Base-by-base conservation (phyloP, 2,329 filamentous ascomycete species). In the Sporothrix mexicana region DNA sequence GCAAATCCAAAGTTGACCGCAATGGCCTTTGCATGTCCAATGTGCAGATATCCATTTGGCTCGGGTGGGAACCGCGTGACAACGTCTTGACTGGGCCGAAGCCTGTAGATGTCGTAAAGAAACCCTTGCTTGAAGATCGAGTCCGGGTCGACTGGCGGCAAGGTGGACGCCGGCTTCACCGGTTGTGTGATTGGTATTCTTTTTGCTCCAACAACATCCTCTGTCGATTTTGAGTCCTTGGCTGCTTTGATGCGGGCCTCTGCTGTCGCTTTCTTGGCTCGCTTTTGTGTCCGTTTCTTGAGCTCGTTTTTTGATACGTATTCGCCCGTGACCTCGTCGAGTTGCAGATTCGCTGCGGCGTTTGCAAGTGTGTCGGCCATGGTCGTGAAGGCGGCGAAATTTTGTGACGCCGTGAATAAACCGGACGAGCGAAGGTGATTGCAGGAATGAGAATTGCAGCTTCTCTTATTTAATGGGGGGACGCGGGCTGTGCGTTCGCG, bases 1-100 rank as follows among this genome's bases (percentile, higher is more conserved):
- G 96, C 95, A 80, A 98, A 98, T 5, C 95, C 95, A 83, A 98
- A 98, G 83, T 98, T 98, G 81, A 98, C 90, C 0, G 94, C 92
- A 81, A 98, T 98, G 25, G 96, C 95, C 84, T 98, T 98, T 76
- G 92, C 93, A 80, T 98, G 96, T 23, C 95, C 95, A 77, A 98
- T 92, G 80, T 98, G 95, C 9, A 98, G 88, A 80, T 92, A 98
- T 70, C 95, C 96, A 80, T 98, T 98, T 64, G 96, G 96, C 82
- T 95, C 93, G 23, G 93, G 93, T 0, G 93, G 93, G 79, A 95
- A 95, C 76, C 92, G 89, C 3, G 92, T 94, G 61, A 91, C 81
- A 23, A 91, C 89, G 15, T 84, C 83, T 76, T 87, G 87, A 55
- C 85, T 83, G 1, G 90, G 90, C 62, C 89, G 86, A 80, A 92